Evolutionary conservation across 192 early-diverging fungal species (phyloP).

Genomic region (Linderina pennispora): DNA sequence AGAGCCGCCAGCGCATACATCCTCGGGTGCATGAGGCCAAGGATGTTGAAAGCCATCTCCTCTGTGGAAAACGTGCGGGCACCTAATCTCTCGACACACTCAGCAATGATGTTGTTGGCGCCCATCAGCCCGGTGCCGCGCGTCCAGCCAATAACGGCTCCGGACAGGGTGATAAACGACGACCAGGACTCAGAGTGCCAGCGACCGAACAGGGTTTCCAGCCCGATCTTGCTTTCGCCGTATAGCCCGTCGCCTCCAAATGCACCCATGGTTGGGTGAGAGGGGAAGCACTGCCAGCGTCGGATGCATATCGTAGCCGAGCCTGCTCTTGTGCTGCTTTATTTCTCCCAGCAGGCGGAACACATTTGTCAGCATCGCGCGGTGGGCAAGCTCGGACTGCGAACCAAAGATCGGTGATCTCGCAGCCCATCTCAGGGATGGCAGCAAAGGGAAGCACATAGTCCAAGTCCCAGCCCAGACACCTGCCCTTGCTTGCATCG

Average conservation of each 20-base stretch:
- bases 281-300: slow-evolving; percentile 80
- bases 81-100: slow-evolving; percentile 87
- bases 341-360: slow-evolving; percentile 78
- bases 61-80: slow-evolving; percentile 88
- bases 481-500: slow-evolving; percentile 46
- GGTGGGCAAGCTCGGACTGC: slow-evolving; percentile 82
- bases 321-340: slow-evolving; percentile 72
- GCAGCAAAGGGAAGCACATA: slow-evolving; percentile 92
- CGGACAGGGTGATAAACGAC: slow-evolving; percentile 76
- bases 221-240: slow-evolving; percentile 84
- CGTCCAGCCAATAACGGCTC: slow-evolving; percentile 94
- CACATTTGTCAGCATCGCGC: slow-evolving; percentile 90
- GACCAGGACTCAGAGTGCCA: slow-evolving; percentile 89
- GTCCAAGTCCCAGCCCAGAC: slow-evolving; percentile 85
- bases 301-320: slow-evolving; percentile 71
- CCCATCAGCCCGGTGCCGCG: slow-evolving; percentile 95
- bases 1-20: slow-evolving; percentile 69
- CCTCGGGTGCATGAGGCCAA: slow-evolving; percentile 83
- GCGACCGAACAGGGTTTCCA: slow-evolving; percentile 85
- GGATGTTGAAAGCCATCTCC: slow-evolving; percentile 96
- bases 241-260: slow-evolving; percentile 94
- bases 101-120: slow-evolving; percentile 86
- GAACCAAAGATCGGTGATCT: slow-evolving; percentile 78
- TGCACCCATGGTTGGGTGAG: slow-evolving; percentile 92
- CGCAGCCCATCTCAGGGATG: slow-evolving; percentile 76